Evolutionary conservation across 148 eudicot species (phyloP).

Genomic region (Persicaria tinctoria): DNA sequence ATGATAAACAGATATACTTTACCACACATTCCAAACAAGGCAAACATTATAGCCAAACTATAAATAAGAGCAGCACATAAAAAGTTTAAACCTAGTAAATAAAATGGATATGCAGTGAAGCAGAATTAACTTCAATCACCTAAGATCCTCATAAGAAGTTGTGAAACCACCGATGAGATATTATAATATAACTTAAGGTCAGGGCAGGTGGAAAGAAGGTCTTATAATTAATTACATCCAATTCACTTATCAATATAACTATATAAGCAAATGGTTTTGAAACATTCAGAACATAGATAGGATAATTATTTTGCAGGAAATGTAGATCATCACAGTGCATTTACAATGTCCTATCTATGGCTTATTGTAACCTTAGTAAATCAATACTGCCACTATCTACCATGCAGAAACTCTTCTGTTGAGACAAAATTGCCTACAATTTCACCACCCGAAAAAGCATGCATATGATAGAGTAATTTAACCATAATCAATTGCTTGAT

Average conservation of each 20-base stretch:
- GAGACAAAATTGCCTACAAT: neutral
- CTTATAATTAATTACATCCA: neutral
- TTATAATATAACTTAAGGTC: no score
- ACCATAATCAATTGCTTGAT: neutral
- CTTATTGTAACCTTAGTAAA: neutral
- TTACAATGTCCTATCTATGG: neutral
- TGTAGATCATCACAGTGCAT: neutral
- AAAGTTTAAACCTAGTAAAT: neutral
- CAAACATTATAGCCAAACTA: neutral
- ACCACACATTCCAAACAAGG: neutral
- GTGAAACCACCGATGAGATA: neutral
- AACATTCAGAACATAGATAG: neutral
- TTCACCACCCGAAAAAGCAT: conserved; percentile 3
- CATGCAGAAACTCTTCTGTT: neutral
- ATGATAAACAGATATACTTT: conserved; percentile 3
- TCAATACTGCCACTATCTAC: neutral
- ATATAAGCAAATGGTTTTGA: neutral
- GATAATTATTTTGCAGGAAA: neutral
- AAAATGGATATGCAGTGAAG: neutral
- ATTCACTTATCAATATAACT: neutral
- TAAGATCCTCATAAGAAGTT: neutral
- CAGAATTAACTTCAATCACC: neutral
- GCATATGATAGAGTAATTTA: neutral
- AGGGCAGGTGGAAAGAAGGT: no score
- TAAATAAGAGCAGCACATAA: conserved; percentile 1